Percentiles rank a stretch among this genome's conserved stretches.
phyloP scores from a whole-genome alignment of 352 stramenopile species.

The Phytophthora meadii region DNA sequence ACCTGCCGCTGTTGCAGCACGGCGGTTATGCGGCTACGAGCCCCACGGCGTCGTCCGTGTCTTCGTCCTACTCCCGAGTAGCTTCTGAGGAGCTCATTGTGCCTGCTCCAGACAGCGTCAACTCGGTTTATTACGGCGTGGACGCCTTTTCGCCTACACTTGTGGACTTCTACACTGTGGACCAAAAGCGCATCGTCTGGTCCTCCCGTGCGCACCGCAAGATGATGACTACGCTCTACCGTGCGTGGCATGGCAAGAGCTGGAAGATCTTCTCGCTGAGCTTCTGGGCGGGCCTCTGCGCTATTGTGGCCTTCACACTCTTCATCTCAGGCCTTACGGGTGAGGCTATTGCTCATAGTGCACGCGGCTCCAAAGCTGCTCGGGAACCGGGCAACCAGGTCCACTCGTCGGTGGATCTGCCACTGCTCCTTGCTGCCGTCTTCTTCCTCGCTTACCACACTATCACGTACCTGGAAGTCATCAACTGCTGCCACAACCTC shows the following conservation, averaged over 20 bases:
- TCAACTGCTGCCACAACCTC: slow-evolving; percentile 90
- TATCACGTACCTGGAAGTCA: slow-evolving; percentile 86
- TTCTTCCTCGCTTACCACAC: slow-evolving; percentile 67
- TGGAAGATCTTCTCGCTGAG: slow-evolving; percentile 83
- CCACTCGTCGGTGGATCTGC: slow-evolving; percentile 62
- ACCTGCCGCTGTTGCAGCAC: slow-evolving; percentile 67
- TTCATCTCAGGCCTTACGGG: slow-evolving; percentile 67
- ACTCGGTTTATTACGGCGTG: slow-evolving; percentile 88
- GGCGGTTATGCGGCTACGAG: slow-evolving; percentile 36
- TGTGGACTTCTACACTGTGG: slow-evolving; percentile 86
- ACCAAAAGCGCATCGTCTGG: slow-evolving; percentile 89
- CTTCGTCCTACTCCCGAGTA: slow-evolving; percentile 63
- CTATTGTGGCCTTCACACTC: slow-evolving; percentile 62
- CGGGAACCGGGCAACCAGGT: slow-evolving; percentile 24
- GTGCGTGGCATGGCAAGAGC: slow-evolving; percentile 68
- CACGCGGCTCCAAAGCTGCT: slow-evolving; percentile 36
- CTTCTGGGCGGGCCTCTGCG: slow-evolving; percentile 71
- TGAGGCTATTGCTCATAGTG: slow-evolving; percentile 61
- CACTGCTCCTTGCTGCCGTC: slow-evolving; percentile 61
- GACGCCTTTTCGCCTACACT: slow-evolving; percentile 88
- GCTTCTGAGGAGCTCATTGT: slow-evolving; percentile 87
- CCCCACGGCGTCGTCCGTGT: slow-evolving; percentile 56
- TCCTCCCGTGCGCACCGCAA: slow-evolving; percentile 87
- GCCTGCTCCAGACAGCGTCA: slow-evolving; percentile 70
- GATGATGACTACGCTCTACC: slow-evolving; percentile 89